A percentile compares a stretch with the other conserved stretches of the same genome.
Evolutionary conservation across 306 rosid genomes (phyloP).

Genomic region (Leucaena leucocephala): DNA sequence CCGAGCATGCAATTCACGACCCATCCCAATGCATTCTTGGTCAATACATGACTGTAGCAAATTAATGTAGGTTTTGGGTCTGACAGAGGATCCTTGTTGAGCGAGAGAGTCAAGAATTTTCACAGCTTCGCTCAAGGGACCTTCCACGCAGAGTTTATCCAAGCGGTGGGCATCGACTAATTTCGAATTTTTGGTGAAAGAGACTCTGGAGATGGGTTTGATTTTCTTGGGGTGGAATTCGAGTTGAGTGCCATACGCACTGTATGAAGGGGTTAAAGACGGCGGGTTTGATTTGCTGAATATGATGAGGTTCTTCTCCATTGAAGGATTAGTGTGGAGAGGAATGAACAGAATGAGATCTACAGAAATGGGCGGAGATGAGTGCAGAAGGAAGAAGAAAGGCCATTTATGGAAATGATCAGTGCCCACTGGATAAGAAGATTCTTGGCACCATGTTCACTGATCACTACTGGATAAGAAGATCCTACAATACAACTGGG

Average conservation of each 20-base stretch:
- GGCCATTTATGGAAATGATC: not conserved
- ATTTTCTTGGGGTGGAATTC: slow-evolving; percentile 47
- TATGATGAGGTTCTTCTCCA: slow-evolving; percentile 57
- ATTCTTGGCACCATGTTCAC: not conserved
- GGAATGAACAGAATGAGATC: not conserved
- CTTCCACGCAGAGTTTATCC: slow-evolving; percentile 57
- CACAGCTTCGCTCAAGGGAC: slow-evolving; percentile 65
- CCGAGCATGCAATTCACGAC: slow-evolving; percentile 77
- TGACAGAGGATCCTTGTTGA: slow-evolving; percentile 61
- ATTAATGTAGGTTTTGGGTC: slow-evolving; percentile 59
- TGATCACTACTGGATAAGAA: not conserved
- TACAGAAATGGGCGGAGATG: not conserved
- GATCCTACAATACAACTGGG: not conserved
- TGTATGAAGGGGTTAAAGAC: slow-evolving; percentile 37
- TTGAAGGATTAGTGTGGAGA: slow-evolving; percentile 5
- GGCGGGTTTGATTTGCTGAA: slow-evolving; percentile 54
- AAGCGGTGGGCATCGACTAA: slow-evolving; percentile 49
- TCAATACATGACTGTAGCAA: slow-evolving; percentile 82
- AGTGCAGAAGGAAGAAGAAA: slow-evolving; percentile 6
- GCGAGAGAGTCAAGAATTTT: slow-evolving; percentile 61
- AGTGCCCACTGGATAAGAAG: slow-evolving; percentile 2
- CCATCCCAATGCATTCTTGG: slow-evolving; percentile 55
- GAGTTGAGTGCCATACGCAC: slow-evolving; percentile 30
- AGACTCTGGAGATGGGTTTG: slow-evolving; percentile 40
- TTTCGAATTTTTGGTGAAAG: slow-evolving; percentile 43